Conservation (phyloP, 176 grass and related monocot genomes). For the Paspalum notatum region DNA sequence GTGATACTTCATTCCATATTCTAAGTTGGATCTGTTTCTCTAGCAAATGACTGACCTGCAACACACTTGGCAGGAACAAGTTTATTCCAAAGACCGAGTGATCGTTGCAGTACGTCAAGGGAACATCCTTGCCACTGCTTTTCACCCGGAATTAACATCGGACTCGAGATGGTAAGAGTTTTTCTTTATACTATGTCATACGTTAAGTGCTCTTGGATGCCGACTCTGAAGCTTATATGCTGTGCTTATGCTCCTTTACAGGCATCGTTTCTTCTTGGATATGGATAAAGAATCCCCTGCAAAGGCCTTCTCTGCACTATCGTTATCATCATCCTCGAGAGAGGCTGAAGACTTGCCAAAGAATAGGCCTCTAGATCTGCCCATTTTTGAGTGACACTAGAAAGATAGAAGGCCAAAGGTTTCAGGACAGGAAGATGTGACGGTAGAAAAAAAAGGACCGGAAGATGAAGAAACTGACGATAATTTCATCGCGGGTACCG, state of each 20-base stretch:
- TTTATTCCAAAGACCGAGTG: conserved; percentile 70
- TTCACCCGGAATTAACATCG: conserved; percentile 94
- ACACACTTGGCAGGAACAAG: conserved; percentile 55
- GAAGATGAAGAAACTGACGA: neutral
- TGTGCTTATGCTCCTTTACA: neutral
- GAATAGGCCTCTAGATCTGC: conserved; percentile 64
- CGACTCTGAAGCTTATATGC: neutral
- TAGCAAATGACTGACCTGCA: conserved; percentile 11
- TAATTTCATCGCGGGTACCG: conserved; percentile 5
- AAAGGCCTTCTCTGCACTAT: conserved; percentile 44
- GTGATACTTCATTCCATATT: neutral
- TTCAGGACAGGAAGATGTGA: conserved; percentile 5
- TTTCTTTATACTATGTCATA: neutral
- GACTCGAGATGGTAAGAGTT: conserved; percentile 80
- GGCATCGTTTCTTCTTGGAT: conserved; percentile 83
- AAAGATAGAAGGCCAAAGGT: neutral
- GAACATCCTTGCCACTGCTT: conserved; percentile 90
- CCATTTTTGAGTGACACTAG: conserved; percentile 77
- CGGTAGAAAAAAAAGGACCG: too few species aligned
- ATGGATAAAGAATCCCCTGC: conserved; percentile 70
- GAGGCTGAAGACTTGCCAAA: neutral
- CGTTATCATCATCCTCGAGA: conserved; percentile 31
- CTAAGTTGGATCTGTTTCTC: neutral
- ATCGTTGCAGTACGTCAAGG: conserved; percentile 90
- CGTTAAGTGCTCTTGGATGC: neutral